Conservation (phyloP, 768 basidiomycete genomes). For the Mycena rosella region DNA sequence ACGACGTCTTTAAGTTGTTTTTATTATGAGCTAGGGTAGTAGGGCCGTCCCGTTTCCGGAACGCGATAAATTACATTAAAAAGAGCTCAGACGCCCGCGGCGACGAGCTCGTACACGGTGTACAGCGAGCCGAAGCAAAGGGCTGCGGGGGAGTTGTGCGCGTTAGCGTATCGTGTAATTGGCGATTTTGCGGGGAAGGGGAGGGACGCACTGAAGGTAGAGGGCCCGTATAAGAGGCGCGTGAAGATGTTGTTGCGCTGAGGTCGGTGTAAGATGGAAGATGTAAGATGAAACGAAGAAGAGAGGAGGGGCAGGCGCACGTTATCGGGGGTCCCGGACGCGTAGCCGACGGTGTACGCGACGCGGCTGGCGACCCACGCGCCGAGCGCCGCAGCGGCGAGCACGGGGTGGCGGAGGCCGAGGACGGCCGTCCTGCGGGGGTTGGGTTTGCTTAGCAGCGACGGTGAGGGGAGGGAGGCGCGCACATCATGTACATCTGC, state of each 20-base stretch:
- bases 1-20: too few relatives aligned
- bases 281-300: too few relatives aligned
- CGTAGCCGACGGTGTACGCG: constrained; percentile 63
- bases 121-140: constrained; percentile 23
- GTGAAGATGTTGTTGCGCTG: constrained; percentile 24
- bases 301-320: too few relatives aligned
- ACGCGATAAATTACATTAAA: too few relatives aligned
- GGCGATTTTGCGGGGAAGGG: not conserved
- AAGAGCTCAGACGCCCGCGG: too few relatives aligned
- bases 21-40: too few relatives aligned
- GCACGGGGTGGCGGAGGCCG: constrained; percentile 54
- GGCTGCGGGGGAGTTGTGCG: constrained; percentile 7
- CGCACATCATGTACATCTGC: constrained; percentile 22
- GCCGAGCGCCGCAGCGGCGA: constrained; percentile 57
- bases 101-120: constrained; percentile 20
- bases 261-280: not conserved
- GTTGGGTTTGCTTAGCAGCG: too few relatives aligned
- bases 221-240: not conserved
- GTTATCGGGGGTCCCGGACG: constrained; percentile 55
- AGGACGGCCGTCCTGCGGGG: constrained; percentile 51
- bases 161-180: too few relatives aligned
- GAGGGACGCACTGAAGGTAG: constrained; percentile 11
- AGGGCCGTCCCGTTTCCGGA: too few relatives aligned
- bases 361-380: constrained; percentile 56
- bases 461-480: too few relatives aligned